Conservation (phyloP, 2,329 filamentous ascomycete species). For the Trichoderma koningiopsis region DNA sequence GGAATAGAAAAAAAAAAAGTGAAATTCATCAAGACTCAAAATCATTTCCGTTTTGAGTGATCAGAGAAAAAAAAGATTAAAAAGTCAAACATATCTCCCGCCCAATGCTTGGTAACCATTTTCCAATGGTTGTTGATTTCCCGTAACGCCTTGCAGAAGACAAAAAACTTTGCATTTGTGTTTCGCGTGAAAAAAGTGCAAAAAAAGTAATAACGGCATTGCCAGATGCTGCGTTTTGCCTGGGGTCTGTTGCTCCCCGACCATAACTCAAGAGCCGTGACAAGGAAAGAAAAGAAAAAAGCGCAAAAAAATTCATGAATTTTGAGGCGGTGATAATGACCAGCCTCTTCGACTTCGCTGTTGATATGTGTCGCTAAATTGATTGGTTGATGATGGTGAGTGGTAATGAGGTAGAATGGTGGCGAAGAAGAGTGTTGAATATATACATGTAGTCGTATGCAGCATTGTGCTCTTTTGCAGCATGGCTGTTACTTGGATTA, state of each 20-base stretch:
- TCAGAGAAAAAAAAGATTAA: slow-evolving; percentile 19
- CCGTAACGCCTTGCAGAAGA: slow-evolving; percentile 27
- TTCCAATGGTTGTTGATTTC: not conserved
- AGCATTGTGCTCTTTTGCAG: not conserved
- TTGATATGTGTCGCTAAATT: slow-evolving; percentile 10
- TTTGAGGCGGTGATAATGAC: slow-evolving; percentile 10
- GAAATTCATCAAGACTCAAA: slow-evolving; percentile 14
- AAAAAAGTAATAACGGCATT: slow-evolving; percentile 5
- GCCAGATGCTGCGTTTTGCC: slow-evolving; percentile 20
- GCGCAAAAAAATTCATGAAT: not conserved
- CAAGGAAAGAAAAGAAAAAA: not conserved
- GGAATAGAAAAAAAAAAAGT: not conserved
- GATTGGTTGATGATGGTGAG: slow-evolving; percentile 5
- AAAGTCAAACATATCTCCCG: slow-evolving; percentile 12
- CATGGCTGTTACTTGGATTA: not conserved
- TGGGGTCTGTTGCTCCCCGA: slow-evolving; percentile 26
- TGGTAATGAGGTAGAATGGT: not conserved
- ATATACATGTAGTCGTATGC: not conserved
- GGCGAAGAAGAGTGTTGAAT: not conserved
- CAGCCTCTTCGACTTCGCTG: slow-evolving; percentile 15
- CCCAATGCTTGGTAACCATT: slow-evolving; percentile 21
- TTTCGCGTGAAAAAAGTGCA: slow-evolving; percentile 5
- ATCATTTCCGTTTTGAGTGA: not conserved
- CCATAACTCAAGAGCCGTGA: slow-evolving; percentile 22
- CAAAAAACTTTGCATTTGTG: slow-evolving; percentile 9